Base-by-base conservation (phyloP, 148 eudicot genomes). In the Camellia granthamiana region DNA sequence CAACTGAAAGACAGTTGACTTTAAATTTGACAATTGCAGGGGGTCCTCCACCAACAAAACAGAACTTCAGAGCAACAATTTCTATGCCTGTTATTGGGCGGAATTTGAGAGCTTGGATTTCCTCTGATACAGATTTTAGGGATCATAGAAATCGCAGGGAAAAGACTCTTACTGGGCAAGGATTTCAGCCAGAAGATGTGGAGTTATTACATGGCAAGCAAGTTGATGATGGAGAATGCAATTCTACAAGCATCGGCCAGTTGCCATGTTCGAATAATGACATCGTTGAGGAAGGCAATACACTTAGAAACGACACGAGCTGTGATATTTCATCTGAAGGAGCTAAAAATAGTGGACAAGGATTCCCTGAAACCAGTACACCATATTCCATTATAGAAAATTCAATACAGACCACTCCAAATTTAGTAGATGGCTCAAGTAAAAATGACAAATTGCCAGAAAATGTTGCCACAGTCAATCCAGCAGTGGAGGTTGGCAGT, bases 11-110 rank as follows among this genome's bases (percentile, higher is more conserved):
- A 76, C 76, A 73, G 43, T 81, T 81, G 52, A 69, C 76, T 77
- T 86, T 87, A 62, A 91, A 79, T 77, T 84, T 92, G 87, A 88
- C 99, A 9, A 96, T 96, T 85, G 99, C 97, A 23, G 99, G 98
- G 69, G 99, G 99, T 46, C 97, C 94, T 75, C 84, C 91, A 69
- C 99, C 99, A 74, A 79, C 94, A 23, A 86, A 85, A 79, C 97
- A 93, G 79, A 94, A 94, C 83, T 93, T 89, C 78, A 85, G 87
- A 71, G 98, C 99, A 69, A 91, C 67, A 72, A 92, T 96, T 77
- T 92, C 99, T 66, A 76, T 96, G 74, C 99, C 99, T 77, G 85
- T 94, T 71, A 83, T 96, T 74, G 99, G 99, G 75, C 90, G 91
- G 44, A 96, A 86, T 87, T 86, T 96, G 78, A 91, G 98, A 80